Conservation (phyloP, 306 rosid genomes). For the Trifolium repens region DNA sequence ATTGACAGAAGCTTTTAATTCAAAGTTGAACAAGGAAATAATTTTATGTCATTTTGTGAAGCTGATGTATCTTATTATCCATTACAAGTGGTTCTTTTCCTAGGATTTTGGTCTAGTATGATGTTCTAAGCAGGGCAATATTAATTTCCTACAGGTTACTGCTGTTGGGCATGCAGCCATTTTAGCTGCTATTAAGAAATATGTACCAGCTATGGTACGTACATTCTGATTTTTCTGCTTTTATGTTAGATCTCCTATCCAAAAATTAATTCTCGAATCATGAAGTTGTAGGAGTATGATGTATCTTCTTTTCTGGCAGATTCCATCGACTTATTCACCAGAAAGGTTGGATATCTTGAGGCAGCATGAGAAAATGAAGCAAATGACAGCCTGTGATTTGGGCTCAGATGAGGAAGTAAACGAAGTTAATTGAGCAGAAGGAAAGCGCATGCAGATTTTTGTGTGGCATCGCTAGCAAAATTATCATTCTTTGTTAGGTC, state of each 20-base stretch:
- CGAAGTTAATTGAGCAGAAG: slow-evolving; percentile 54
- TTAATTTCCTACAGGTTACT: slow-evolving; percentile 70
- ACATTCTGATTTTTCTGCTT: slow-evolving; percentile 21
- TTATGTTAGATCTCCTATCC: neutral
- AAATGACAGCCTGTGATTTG: slow-evolving; percentile 65
- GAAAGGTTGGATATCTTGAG: slow-evolving; percentile 95
- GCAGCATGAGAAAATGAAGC: slow-evolving; percentile 90
- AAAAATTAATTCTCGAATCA: slow-evolving; percentile 22
- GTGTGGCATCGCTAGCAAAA: slow-evolving; percentile 45
- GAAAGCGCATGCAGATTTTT: slow-evolving; percentile 43
- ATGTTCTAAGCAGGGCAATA: slow-evolving; percentile 36
- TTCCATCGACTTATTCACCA: slow-evolving; percentile 89
- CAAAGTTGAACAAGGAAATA: too few relatives aligned
- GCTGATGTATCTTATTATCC: neutral
- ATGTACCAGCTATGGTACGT: slow-evolving; percentile 88
- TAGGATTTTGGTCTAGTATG: neutral
- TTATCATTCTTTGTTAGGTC: slow-evolving; percentile 40
- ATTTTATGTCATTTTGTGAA: too few relatives aligned
- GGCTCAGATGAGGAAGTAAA: slow-evolving; percentile 57
- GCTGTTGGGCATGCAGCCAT: slow-evolving; percentile 99
- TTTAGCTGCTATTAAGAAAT: slow-evolving; percentile 98
- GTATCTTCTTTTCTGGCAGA: slow-evolving; percentile 58
- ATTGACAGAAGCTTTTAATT: too few relatives aligned
- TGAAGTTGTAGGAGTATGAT: slow-evolving; percentile 6
- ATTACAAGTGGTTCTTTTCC: neutral